Evolutionary conservation across 768 basidiomycete genomes (phyloP).

Genomic region (Mycena amicta): DNA sequence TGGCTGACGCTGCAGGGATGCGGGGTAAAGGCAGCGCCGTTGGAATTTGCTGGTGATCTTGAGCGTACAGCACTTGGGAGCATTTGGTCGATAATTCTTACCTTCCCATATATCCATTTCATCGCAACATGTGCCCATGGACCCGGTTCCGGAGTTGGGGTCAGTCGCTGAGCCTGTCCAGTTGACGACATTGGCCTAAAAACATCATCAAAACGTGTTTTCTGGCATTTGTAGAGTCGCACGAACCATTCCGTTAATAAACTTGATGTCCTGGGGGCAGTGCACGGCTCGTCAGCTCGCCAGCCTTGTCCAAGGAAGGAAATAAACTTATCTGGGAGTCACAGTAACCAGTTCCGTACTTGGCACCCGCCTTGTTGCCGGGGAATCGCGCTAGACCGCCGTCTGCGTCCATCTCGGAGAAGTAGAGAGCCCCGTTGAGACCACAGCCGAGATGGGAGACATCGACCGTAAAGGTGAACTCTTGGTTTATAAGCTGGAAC

Average conservation of each 20-base stretch:
- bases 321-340: conserved; percentile 27
- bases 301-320: background rate
- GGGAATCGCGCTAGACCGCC: conserved; percentile 51
- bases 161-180: conserved; percentile 42
- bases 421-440: conserved; percentile 62
- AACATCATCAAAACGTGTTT: background rate
- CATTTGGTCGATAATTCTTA: conserved; percentile 33
- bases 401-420: conserved; percentile 60
- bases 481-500: conserved; percentile 53
- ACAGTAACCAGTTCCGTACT: conserved; percentile 39
- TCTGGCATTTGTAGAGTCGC: too few relatives aligned
- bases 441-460: conserved; percentile 59
- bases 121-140: conserved; percentile 53
- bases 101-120: conserved; percentile 65
- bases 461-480: conserved; percentile 66
- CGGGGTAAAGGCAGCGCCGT: conserved; percentile 54
- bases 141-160: conserved; percentile 49
- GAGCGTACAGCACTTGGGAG: background rate
- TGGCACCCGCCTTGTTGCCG: conserved; percentile 60
- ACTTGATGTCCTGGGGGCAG: conserved; percentile 61
- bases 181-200: conserved; percentile 46
- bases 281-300: background rate
- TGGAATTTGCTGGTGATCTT: conserved; percentile 40
- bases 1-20: conserved; percentile 48
- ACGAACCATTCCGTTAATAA: conserved; percentile 53